Base-by-base conservation (phyloP, 768 basidiomycete genomes). In the Collybia sp. region DNA sequence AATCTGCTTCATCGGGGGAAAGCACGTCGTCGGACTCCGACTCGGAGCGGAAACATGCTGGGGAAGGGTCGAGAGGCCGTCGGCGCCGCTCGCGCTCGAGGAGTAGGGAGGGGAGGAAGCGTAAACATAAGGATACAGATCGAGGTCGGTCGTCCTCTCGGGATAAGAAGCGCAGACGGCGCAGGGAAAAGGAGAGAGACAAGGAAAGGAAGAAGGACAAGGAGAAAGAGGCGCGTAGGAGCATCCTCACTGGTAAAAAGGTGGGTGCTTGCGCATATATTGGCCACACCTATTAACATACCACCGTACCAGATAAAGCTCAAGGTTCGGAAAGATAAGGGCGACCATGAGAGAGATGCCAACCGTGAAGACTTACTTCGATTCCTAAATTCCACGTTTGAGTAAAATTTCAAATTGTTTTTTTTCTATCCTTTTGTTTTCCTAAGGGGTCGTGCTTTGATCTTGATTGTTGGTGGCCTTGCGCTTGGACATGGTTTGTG, bases 181-280 rank as follows among this genome's bases (percentile, higher is more conserved):
- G 59, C 30, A 70, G 58, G 51, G 67, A 69, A 13, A 65, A 65
- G 52, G 65, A 58, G 43, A 59, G 64, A 52, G 38, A 42, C 60
- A 56, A 54, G 44, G 53, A 56, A 12, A 65, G 49, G 41, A 53
- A 60, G 33, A 66, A 62, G 47, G 63, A 65, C 20, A 70, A 61
- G 41, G 67, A 68, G 33, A 65, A 66, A 47, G 73, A 75, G 12
- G 78, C 78, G 46, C 63, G 71, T 38, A 65, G 79, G 16, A 83
- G 80, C 52, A 64, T 79, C 20, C 52, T 83, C 49, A 83, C 81
- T 2, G 81, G 80, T 0, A 82, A 82, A 55, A 82, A 80, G 76
- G 80, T 76, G 18, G 16, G 43, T 46, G 40, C 25, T 8, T 4
- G 25, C 25, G 4, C 25, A 3, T 4, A 25, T 25, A 3, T 25